Evolutionary conservation across 257 asterid genomes (phyloP).

Genomic region (Vinca minor): DNA sequence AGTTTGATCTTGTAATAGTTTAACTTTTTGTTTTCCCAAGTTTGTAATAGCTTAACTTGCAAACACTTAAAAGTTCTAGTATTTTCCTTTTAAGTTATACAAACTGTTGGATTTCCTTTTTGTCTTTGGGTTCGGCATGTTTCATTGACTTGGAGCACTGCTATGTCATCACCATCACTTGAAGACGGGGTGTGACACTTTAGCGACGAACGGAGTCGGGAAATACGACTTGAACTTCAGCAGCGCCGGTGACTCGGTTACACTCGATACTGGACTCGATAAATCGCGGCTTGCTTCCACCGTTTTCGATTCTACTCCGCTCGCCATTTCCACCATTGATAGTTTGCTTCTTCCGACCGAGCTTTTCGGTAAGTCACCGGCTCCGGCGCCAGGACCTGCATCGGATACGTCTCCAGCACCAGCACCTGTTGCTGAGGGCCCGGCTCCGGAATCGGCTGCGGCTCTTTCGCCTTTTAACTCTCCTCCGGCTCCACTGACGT

Average conservation of each 20-base stretch:
- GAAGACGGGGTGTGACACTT: too few relatives aligned
- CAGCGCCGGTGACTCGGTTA: constrained; percentile 73
- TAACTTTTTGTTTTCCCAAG: too few relatives aligned
- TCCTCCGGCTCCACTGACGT: constrained; percentile 73
- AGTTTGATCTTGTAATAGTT: too few relatives aligned
- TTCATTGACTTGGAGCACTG: too few relatives aligned
- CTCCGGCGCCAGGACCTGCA: constrained; percentile 84
- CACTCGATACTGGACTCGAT: constrained; percentile 76
- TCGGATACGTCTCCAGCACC: constrained; percentile 71
- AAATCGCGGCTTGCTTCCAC: constrained; percentile 80
- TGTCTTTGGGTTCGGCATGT: too few relatives aligned
- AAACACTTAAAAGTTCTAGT: too few relatives aligned
- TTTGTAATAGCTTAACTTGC: too few relatives aligned
- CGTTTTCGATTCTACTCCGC: constrained; percentile 73
- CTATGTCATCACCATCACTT: too few relatives aligned
- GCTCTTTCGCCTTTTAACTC: constrained; percentile 53
- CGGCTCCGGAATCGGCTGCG: constrained; percentile 40
- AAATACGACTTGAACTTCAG: constrained; percentile 54
- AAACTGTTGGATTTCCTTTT: too few relatives aligned
- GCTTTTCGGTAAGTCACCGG: constrained; percentile 68
- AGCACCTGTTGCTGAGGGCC: constrained; percentile 39
- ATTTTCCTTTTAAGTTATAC: too few relatives aligned
- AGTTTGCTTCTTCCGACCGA: constrained; percentile 75
- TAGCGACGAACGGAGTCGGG: constrained; percentile 79
- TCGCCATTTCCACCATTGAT: constrained; percentile 78